Evolutionary conservation across 139 green algal genomes (phyloP), one percentile per base, ranked within the genome.

Genomic region (Gonium pectorale): DNA sequence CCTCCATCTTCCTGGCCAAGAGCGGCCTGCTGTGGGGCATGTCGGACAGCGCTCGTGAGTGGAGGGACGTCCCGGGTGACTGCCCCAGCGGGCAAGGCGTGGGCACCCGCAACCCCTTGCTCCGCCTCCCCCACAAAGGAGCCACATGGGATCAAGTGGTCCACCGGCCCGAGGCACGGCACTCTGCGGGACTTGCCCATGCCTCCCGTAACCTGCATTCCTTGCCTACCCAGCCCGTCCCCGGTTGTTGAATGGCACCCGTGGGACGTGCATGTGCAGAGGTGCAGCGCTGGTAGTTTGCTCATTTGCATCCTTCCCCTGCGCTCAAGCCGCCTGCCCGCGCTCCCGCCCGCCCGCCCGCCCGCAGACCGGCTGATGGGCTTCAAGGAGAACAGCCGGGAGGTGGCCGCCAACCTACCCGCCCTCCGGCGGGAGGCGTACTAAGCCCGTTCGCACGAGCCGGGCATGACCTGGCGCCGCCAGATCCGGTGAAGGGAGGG

Each of bases 351-450:
- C 24, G 22, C 33, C 1, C 46, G 54, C 64, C 51, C 31, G 35
- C 1, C 40, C 43, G 70, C 67, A 91, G 88, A 91, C 60, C 88
- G 88, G 27, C 80, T 91, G 40, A 91, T 89, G 84, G 88, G 88
- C 73, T 89, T 83, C 60, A 88, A 88, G 80, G 84, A 89, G 84
- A 91, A 91, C 66, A 54, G 67, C 49, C 54, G 56, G 29, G 88
- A 91, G 67, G 49, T 89, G 17, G 60, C 67, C 0, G 7, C 27
- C 19, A 88, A 89, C 84, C 62, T 91, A 38, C 88, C 88, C 44
- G 38, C 86, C 21, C 62, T 89, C 44, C 54, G 56, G 51, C 56
- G n/a, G 8, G 88, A 91, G 80, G 29, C 77, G 7, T 91, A 91
- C 80, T 86, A 70, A 77, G 27, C 43, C n/a, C n/a, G n/a, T n/a